These are phyloP conservation scores for Hymenoscyphus linearis DNA, from an alignment of 2,329 filamentous ascomycete species.

Conservation along the genomic window DNA sequence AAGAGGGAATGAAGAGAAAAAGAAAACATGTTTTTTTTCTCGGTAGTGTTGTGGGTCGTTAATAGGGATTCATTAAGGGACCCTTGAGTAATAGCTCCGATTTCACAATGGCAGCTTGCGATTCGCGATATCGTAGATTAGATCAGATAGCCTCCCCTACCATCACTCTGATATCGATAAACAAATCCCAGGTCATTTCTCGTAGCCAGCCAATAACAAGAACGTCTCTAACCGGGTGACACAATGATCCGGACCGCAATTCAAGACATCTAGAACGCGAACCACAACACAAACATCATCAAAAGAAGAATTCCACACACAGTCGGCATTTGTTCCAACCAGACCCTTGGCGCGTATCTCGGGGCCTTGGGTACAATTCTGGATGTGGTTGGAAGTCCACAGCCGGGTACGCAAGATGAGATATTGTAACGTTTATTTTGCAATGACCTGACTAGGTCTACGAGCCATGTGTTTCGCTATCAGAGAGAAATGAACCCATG, in stretches of 20 bases:
- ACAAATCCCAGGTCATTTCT: neutral
- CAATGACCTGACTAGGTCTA: neutral
- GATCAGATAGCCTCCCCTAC: neutral
- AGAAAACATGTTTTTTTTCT: too few relatives aligned
- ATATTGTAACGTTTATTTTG: conserved; percentile 4
- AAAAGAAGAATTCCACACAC: neutral
- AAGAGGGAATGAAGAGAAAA: neutral
- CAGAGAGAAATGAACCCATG: conserved; percentile 1
- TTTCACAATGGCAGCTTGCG: neutral
- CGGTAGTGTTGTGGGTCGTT: neutral
- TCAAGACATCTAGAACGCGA: neutral
- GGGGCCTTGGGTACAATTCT: neutral
- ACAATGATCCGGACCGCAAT: neutral
- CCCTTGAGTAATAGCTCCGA: neutral
- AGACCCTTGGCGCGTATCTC: conserved; percentile 1
- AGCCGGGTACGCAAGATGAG: neutral
- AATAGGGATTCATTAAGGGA: neutral
- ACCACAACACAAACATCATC: neutral
- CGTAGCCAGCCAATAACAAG: neutral
- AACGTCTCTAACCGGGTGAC: neutral
- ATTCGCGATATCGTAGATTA: neutral
- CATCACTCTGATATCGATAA: neutral
- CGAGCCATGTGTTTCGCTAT: conserved; percentile 1
- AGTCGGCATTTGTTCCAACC: neutral
- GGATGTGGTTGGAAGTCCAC: neutral